Evolutionary conservation across 257 asterid genomes (phyloP), one percentile per base, ranked within the genome.

Genomic region (Fraxinus pennsylvanica): DNA sequence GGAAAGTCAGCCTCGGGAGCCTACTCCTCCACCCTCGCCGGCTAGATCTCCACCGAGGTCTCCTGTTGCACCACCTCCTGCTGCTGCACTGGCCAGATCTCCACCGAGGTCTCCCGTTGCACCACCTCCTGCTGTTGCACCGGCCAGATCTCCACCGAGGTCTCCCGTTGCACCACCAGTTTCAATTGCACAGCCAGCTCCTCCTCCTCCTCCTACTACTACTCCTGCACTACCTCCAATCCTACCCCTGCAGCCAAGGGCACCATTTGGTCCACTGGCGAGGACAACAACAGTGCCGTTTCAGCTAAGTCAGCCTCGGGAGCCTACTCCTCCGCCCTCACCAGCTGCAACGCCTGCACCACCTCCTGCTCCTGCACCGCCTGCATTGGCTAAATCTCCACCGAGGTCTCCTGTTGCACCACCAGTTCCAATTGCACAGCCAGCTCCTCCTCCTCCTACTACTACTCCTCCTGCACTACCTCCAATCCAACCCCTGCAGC

Each of bases 331-430:
- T 1, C 65, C 29, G 0, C 65, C 29, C 65, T 25, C 63, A 19
- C 63, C 63, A 2, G 63, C 72, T 71, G 77, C 65, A 78, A 5
- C 69, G 0, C 27, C 27, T 4, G 61, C 81, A 32, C 84, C 86
- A 21, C 57, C 30, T 29, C 1, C 41, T 8, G 25, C 79, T 33
- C 4, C 76, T 22, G 63, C 78, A 30, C 72, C 50, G 1, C 6
- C 85, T 47, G 79, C 83, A 35, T 3, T 4, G 3, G 36, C 76
- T 57, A 61, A 45, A n/a, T 7, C 38, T 27, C 78, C 63, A 13
- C 78, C 76, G 0, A 27, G 59, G 22, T 71, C 81, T 25, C 36
- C 85, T 14, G 9, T 78, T 5, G 65, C 82, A 33, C 84, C 87
- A 21, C 59, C 74, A 59, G 29, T 17, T 57, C 68, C 68, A 59